Evolutionary conservation across 768 basidiomycete genomes (phyloP), one percentile per base, ranked within the genome.

Genomic region (Cystobasidium onofrii): DNA sequence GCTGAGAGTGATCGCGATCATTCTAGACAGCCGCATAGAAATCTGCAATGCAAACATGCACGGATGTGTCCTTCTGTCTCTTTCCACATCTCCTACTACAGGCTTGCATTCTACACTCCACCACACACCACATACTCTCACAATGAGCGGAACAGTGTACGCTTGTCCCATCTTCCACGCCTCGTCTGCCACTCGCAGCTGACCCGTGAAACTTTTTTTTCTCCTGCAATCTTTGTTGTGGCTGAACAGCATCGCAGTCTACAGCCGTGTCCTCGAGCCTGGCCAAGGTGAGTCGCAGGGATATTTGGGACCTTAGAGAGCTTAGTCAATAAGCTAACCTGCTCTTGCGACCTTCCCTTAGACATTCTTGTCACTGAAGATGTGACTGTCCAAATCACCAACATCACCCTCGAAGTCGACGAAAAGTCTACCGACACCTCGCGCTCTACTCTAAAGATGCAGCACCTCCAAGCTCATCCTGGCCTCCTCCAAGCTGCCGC

Each of bases 401-500:
- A 62, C 54, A 62, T 75, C 43, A 23, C 60, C 25, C 64, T 73
- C 50, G 62, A 55, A 31, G 61, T 41, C 29, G 46, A 65, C 4
- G 62, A 52, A 23, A 34, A 18, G 34, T 64, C 25, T 1, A 91
- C 93, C 81, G 89, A 90, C 76, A 86, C 93, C 44, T 61, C 36
- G 60, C 76, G 50, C 27, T 77, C 73, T 34, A 31, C 36, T 3
- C 41, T 76, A 27, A 74, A 78, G 55, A 74, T 75, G 25, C 57
- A 73, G 17, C 65, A 75, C 57, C 63, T 73, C 6, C 57, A 67
- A 10, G 43, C 46, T 7, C 73, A 74, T 50, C 61, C 62, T 4
- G 75, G 64, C 12, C 67, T 34, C 46, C 64, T 71, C 23, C 50
- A 36, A 31, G 33, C 33, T 29, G 69, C 34, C 39, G 69, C 69